Evolutionary conservation across 768 basidiomycete species (phyloP).

Genomic region (Rhizopogon vesiculosus): DNA sequence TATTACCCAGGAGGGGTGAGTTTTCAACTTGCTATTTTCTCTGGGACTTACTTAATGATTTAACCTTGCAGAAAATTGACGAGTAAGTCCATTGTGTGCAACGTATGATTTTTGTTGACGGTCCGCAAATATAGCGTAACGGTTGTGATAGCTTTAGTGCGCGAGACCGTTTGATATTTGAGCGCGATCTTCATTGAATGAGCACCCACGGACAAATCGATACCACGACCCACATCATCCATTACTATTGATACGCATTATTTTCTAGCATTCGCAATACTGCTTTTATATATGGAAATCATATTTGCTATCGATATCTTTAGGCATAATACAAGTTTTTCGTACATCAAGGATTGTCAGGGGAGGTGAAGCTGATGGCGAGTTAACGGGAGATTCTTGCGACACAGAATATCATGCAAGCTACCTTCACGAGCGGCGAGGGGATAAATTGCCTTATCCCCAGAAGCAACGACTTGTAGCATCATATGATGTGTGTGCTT

Average conservation of each 20-base stretch:
- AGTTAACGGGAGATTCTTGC: too few relatives aligned
- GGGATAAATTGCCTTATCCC: too few relatives aligned
- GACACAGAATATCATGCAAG: neutral
- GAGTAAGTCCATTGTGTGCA: slow-evolving; percentile 50
- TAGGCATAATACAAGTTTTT: neutral
- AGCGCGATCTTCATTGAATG: neutral
- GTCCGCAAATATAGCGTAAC: slow-evolving; percentile 48
- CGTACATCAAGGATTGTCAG: neutral
- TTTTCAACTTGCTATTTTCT: slow-evolving; percentile 14
- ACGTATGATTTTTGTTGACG: slow-evolving; percentile 9
- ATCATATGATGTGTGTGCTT: too few relatives aligned
- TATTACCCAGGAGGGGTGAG: slow-evolving; percentile 71
- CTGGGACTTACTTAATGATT: slow-evolving; percentile 2
- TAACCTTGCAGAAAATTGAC: slow-evolving; percentile 59
- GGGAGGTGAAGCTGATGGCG: neutral
- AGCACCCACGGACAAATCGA: neutral
- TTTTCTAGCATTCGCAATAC: neutral
- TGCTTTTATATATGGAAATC: neutral
- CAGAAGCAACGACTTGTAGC: too few relatives aligned
- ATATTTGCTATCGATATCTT: neutral
- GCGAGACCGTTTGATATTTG: slow-evolving; percentile 40
- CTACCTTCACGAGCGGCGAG: neutral
- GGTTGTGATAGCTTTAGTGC: slow-evolving; percentile 62
- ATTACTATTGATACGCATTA: neutral
- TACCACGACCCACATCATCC: neutral